Percentiles rank a stretch among this genome's conserved stretches.
Evolutionary conservation across 1,139 yeast species (phyloP).

Genomic region (Tardiomyces digboiensis): DNA sequence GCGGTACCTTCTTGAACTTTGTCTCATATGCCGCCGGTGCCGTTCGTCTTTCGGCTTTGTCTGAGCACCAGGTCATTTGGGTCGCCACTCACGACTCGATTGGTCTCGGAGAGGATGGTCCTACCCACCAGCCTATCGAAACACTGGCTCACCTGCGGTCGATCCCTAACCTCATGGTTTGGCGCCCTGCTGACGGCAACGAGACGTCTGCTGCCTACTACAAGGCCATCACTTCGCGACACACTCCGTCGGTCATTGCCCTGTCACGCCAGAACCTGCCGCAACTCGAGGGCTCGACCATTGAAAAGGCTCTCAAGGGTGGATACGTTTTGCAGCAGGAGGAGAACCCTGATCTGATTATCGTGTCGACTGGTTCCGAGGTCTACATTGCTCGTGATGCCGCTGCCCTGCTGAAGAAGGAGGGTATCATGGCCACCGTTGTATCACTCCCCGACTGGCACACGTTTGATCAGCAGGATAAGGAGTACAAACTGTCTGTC

Average conservation of each 20-base stretch:
- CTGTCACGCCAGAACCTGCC: slow-evolving; percentile 97
- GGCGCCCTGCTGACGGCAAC: slow-evolving; percentile 99
- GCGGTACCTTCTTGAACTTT: slow-evolving; percentile 98
- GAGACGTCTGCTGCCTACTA: slow-evolving; percentile 96
- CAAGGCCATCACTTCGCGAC: slow-evolving; percentile 57
- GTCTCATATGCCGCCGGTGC: slow-evolving; percentile 99
- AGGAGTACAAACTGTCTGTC: slow-evolving; percentile 72
- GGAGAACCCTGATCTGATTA: slow-evolving; percentile 62
- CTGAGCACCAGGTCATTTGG: slow-evolving; percentile 93
- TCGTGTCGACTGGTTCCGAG: slow-evolving; percentile 96
- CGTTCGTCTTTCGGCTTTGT: slow-evolving; percentile 86
- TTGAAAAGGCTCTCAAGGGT: slow-evolving; percentile 93
- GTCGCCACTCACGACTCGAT: slow-evolving; percentile 99
- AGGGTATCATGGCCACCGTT: slow-evolving; percentile 70
- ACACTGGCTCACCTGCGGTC: slow-evolving; percentile 98
- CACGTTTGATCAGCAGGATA: slow-evolving; percentile 79
- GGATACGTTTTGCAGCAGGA: slow-evolving; percentile 68
- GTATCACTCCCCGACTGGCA: slow-evolving; percentile 92
- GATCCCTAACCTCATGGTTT: slow-evolving; percentile 85
- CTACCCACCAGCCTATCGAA: slow-evolving; percentile 99
- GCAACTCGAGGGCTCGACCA: slow-evolving; percentile 86
- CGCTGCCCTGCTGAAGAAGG: slow-evolving; percentile 52
- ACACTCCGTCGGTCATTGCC: slow-evolving; percentile 86
- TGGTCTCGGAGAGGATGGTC: slow-evolving; percentile 99
- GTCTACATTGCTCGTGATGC: slow-evolving; percentile 80